phyloP scores from a whole-genome alignment of 108 stramenopile genomes.

The Nitzschia sp. region DNA sequence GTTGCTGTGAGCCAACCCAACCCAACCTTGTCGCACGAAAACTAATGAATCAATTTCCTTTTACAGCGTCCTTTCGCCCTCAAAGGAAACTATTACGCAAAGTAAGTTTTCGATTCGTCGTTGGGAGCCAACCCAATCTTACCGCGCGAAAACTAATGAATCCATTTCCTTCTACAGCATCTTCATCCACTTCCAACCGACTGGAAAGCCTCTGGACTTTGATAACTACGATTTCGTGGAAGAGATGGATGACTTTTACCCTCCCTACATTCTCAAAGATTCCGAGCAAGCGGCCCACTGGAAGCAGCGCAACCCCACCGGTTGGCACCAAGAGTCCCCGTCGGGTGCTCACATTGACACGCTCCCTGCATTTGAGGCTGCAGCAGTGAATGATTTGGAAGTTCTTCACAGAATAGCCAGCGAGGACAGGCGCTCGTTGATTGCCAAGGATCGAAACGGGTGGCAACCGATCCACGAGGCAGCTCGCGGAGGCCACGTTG shows the following conservation, averaged over 20 bases:
- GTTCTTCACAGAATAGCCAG: slow-evolving; percentile 20
- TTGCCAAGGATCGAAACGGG: slow-evolving; percentile 77
- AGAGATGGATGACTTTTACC: slow-evolving; percentile 35
- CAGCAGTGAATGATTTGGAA: slow-evolving; percentile 49
- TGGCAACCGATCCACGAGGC: slow-evolving; percentile 76
- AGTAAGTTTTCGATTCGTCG: slow-evolving; percentile 47
- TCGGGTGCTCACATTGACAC: slow-evolving; percentile 65
- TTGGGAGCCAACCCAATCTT: slow-evolving; percentile 74
- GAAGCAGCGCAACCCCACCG: slow-evolving; percentile 46
- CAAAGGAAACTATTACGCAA: slow-evolving; percentile 54
- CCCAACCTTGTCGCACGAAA: not conserved
- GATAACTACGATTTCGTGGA: slow-evolving; percentile 32
- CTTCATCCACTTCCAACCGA: slow-evolving; percentile 89
- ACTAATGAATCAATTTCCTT: not conserved
- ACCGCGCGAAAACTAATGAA: slow-evolving; percentile 36
- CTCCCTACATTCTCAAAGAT: slow-evolving; percentile 35
- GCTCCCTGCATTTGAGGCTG: slow-evolving; percentile 30
- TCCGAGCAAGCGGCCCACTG: slow-evolving; percentile 54
- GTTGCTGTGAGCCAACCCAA: not conserved
- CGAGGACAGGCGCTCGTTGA: slow-evolving; percentile 26
- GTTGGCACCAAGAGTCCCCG: slow-evolving; percentile 52
- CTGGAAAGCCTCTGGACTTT: slow-evolving; percentile 67
- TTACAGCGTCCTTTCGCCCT: slow-evolving; percentile 57
- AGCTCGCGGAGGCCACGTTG: slow-evolving; percentile 52
- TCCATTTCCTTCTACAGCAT: no score